A percentile compares a stretch with the other conserved stretches of the same genome.
phyloP scores from a whole-genome alignment of 169 alveolate species.

The Babesia bovis region DNA sequence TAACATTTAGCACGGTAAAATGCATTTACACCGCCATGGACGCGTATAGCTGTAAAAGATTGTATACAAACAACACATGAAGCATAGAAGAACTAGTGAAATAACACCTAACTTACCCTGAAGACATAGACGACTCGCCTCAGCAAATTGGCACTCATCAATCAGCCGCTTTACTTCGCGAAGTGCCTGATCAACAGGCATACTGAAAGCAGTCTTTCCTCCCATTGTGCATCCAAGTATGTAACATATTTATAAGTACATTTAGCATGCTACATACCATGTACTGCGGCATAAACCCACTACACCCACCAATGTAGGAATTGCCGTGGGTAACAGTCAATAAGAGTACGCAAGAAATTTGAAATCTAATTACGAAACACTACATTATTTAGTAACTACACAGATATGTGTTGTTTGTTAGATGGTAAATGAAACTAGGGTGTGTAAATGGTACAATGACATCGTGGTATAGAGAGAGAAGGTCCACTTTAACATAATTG shows the following conservation, averaged over 20 bases:
- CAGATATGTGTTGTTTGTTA: too few relatives aligned
- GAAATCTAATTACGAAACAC: too few relatives aligned
- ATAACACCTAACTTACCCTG: constrained; percentile 15
- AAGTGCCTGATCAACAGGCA: constrained; percentile 17
- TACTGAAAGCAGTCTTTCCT: background rate
- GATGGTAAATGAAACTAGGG: too few relatives aligned
- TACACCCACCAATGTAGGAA: background rate
- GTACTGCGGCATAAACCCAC: too few relatives aligned
- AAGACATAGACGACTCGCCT: constrained; percentile 41
- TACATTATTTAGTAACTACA: too few relatives aligned
- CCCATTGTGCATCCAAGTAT: background rate
- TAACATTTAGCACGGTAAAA: constrained; percentile 58
- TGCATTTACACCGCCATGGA: constrained; percentile 27
- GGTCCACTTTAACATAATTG: too few relatives aligned
- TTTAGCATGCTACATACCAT: too few relatives aligned
- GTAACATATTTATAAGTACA: background rate
- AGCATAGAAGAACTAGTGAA: background rate
- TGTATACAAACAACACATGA: background rate
- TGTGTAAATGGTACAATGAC: too few relatives aligned
- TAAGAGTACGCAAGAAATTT: too few relatives aligned
- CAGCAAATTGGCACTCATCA: constrained; percentile 39
- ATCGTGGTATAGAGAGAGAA: too few relatives aligned
- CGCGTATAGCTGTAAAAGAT: constrained; percentile 22
- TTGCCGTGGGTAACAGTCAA: background rate
- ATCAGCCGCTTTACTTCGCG: constrained; percentile 22